phyloP scores from a whole-genome alignment of 257 asterid genomes.

The Nicotiana tomentosiformis region DNA sequence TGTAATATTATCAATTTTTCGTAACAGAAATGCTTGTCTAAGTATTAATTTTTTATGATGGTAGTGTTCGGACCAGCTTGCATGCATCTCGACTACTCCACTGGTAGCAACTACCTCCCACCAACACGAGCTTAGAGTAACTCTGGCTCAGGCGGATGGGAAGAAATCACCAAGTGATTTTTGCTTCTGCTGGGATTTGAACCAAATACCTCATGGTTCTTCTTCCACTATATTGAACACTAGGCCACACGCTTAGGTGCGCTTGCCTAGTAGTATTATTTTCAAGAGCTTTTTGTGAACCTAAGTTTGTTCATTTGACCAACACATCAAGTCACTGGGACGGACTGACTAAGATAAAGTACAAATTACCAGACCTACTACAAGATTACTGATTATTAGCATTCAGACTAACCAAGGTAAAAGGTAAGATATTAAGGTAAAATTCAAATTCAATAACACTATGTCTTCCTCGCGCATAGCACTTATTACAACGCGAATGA shows the following conservation, averaged over 20 bases:
- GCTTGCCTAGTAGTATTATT: neutral
- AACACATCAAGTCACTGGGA: neutral
- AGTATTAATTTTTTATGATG: no score
- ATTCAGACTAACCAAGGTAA: neutral
- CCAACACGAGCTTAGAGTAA: no score
- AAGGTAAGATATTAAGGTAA: neutral
- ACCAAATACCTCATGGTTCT: no score
- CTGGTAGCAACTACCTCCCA: no score
- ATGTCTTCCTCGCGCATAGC: neutral
- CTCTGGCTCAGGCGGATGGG: no score
- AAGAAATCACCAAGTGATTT: no score
- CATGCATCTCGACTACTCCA: no score
- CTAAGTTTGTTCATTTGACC: neutral
- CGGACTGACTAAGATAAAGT: neutral
- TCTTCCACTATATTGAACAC: no score
- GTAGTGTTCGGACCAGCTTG: no score
- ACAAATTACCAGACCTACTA: neutral
- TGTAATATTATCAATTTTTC: neutral
- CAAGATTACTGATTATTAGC: neutral
- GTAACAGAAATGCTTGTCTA: neutral
- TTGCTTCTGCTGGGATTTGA: no score
- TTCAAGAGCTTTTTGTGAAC: neutral
- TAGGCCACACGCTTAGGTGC: no score
- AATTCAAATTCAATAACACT: neutral
- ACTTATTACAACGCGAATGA: neutral